phyloP scores from a whole-genome alignment of 305 asterid genomes.

The Solanum aculeatissimum region DNA sequence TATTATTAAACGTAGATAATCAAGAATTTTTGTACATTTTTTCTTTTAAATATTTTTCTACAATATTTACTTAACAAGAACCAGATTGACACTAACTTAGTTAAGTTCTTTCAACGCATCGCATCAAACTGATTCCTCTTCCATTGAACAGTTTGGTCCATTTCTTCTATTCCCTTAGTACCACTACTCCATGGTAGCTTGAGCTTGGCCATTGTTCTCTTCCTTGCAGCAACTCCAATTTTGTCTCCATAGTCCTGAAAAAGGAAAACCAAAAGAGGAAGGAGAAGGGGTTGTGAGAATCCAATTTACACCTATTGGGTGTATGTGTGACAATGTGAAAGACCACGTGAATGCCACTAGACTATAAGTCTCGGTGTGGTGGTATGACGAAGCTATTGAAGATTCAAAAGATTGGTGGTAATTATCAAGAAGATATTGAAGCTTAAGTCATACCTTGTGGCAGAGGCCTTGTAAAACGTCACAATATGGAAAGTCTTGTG shows the following conservation, averaged over 20 bases:
- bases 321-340: neutral
- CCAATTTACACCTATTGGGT: neutral
- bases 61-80: neutral
- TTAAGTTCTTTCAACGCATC: neutral
- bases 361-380: neutral
- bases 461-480: slow-evolving; percentile 1
- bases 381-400: neutral
- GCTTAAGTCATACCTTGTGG: neutral
- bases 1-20: neutral
- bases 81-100: neutral
- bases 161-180: neutral
- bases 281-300: neutral
- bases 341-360: neutral
- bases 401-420: neutral
- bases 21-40: neutral
- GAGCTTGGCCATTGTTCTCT: slow-evolving; percentile 8
- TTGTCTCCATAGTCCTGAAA: slow-evolving; percentile 9
- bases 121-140: slow-evolving; percentile 8
- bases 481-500: neutral
- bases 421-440: neutral
- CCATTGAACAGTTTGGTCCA: slow-evolving; percentile 7
- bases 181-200: slow-evolving; percentile 12
- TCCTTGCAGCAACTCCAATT: slow-evolving; percentile 12
- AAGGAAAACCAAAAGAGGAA: neutral
- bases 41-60: neutral